These are phyloP conservation scores for Fusarium burgessii DNA, from an alignment of 2,329 filamentous ascomycete genomes.

Conservation along the genomic window DNA sequence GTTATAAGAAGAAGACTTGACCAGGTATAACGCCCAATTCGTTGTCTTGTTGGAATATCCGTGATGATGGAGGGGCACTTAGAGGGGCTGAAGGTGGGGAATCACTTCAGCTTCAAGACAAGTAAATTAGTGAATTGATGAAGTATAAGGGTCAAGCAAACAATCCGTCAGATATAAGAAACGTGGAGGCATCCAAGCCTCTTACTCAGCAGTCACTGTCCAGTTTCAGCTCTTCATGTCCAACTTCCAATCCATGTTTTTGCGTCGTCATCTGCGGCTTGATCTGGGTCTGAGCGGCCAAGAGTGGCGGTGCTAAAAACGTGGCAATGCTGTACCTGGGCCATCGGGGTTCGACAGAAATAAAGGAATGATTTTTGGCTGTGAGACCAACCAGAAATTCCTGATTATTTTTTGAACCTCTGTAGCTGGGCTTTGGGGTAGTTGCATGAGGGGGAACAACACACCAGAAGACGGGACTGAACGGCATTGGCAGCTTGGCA, in stretches of 20 bases:
- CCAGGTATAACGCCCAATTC: conserved; percentile 18
- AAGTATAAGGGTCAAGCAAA: neutral
- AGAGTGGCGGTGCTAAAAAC: conserved; percentile 36
- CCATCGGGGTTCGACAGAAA: rapidly evolving
- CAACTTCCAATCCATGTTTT: conserved; percentile 20
- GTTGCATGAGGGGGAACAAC: conserved; percentile 14
- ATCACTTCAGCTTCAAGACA: conserved; percentile 16
- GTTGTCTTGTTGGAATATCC: conserved; percentile 27
- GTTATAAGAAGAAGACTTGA: conserved; percentile 24
- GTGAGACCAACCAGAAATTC: no score
- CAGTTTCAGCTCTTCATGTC: conserved; percentile 15
- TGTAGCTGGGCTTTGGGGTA: neutral
- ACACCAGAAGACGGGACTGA: neutral
- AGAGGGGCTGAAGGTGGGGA: conserved; percentile 30
- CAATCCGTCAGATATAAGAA: conserved; percentile 24
- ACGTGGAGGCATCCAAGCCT: conserved; percentile 29
- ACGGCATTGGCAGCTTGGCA: conserved; percentile 19
- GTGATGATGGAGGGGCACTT: conserved; percentile 39
- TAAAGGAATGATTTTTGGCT: no score
- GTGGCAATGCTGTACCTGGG: conserved; percentile 25
- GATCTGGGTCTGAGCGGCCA: conserved; percentile 26
- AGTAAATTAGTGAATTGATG: neutral
- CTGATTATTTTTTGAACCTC: neutral
- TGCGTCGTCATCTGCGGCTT: conserved; percentile 42
- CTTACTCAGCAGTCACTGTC: conserved; percentile 36